phyloP scores from a whole-genome alignment of 345 rosid species.

The Lepidium africanum region DNA sequence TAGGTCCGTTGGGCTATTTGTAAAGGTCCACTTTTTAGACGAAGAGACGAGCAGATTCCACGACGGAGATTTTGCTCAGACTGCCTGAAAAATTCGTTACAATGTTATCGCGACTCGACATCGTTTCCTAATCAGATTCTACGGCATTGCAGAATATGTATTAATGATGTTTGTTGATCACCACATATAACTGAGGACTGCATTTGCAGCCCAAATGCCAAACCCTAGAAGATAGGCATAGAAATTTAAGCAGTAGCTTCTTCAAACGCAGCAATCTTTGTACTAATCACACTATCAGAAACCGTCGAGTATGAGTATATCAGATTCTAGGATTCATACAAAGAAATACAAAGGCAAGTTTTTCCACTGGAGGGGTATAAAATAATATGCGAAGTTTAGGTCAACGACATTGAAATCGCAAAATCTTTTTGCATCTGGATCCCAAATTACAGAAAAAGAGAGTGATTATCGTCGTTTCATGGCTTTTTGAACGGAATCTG shows the following conservation, averaged over 20 bases:
- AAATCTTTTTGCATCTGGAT: background rate
- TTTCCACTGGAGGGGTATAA: background rate
- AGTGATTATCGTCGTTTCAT: conserved; percentile 37
- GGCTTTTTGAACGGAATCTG: conserved; percentile 32
- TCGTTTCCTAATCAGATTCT: background rate
- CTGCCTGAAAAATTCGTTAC: background rate
- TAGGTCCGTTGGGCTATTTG: background rate
- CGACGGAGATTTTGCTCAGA: background rate
- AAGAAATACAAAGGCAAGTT: background rate
- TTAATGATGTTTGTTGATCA: background rate
- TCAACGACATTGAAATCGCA: background rate
- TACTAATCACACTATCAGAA: background rate
- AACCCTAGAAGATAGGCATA: background rate
- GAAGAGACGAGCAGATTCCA: background rate
- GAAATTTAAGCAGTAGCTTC: background rate
- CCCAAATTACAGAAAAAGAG: background rate
- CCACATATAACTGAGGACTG: background rate
- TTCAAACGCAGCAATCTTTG: background rate
- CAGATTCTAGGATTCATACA: background rate
- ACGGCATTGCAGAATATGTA: background rate
- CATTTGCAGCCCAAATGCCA: background rate
- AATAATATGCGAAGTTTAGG: background rate
- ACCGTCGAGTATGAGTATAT: background rate
- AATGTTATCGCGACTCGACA: background rate
- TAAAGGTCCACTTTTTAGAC: background rate